These are phyloP conservation scores for Rhizopus stolonifer DNA, from an alignment of 371 early-diverging fungal species.

Conservation along the genomic window DNA sequence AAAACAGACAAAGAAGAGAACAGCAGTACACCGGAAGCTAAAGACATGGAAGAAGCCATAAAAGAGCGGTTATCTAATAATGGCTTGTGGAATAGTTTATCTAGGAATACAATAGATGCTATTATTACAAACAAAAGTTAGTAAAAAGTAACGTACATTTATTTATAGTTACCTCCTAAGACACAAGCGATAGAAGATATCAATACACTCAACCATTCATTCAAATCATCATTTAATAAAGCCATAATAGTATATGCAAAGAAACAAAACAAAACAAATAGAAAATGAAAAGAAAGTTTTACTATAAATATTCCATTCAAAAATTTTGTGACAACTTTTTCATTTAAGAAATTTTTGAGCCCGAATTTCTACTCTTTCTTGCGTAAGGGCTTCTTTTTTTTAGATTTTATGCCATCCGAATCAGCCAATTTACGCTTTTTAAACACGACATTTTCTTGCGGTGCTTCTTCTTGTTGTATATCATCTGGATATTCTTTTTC, in stretches of 20 bases:
- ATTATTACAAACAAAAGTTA: background rate
- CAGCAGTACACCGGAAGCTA: conserved; percentile 44
- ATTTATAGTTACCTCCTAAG: conserved; percentile 28
- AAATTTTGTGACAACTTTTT: conserved; percentile 22
- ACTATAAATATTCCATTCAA: conserved; percentile 1
- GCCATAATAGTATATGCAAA: background rate
- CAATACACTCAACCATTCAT: conserved; percentile 39
- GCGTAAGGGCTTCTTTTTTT: conserved; percentile 24
- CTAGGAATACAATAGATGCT: conserved; percentile 31
- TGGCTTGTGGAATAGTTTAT: conserved; percentile 12
- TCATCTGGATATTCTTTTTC: conserved; percentile 52
- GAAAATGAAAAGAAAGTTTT: conserved; percentile 4
- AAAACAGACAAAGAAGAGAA: conserved; percentile 38
- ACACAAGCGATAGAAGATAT: conserved; percentile 40
- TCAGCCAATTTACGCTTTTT: conserved; percentile 52
- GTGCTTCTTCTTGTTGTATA: conserved; percentile 20
- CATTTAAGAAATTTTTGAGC: conserved; percentile 7
- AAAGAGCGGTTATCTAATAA: conserved; percentile 32
- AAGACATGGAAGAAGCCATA: conserved; percentile 36
- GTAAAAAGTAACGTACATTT: background rate
- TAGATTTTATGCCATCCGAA: conserved; percentile 7
- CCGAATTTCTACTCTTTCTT: conserved; percentile 19
- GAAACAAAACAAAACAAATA: background rate
- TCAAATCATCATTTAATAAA: background rate
- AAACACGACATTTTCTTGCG: conserved; percentile 34